Conservation (phyloP, 306 rosid species). For the Lotus japonicus region DNA sequence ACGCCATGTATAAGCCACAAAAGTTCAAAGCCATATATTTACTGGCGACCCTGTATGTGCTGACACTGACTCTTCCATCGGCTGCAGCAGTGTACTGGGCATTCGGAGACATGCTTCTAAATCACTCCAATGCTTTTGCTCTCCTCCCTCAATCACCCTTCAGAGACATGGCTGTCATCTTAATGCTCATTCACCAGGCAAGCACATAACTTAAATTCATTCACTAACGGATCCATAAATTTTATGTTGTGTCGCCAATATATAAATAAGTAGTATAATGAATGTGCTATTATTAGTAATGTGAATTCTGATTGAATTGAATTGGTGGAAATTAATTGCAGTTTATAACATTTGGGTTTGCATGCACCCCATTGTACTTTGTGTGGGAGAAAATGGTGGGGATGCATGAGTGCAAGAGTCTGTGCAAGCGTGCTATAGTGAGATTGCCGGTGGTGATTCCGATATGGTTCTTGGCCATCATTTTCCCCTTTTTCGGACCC, state of each 20-base stretch:
- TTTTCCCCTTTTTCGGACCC: conserved; percentile 95
- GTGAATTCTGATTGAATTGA: not conserved
- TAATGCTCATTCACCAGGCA: conserved; percentile 97
- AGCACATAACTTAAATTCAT: not conserved
- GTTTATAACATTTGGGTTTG: conserved; percentile 96
- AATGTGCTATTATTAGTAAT: not conserved
- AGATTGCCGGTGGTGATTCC: conserved; percentile 92
- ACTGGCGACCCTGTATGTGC: conserved; percentile 73
- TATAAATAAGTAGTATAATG: too few species aligned
- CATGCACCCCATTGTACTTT: conserved; percentile 91
- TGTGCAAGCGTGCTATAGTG: conserved; percentile 90
- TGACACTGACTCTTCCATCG: conserved; percentile 94
- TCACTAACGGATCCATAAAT: not conserved
- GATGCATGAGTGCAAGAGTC: conserved; percentile 85
- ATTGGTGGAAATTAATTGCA: conserved; percentile 21
- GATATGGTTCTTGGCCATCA: conserved; percentile 90
- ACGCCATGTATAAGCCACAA: conserved; percentile 98
- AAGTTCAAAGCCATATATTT: conserved; percentile 87
- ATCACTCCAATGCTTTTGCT: conserved; percentile 94
- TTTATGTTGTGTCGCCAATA: too few species aligned
- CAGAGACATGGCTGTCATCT: conserved; percentile 83
- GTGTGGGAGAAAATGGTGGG: conserved; percentile 97
- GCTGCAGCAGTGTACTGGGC: conserved; percentile 97
- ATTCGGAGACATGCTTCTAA: conserved; percentile 88
- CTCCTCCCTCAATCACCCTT: conserved; percentile 81